Conservation (phyloP, 148 eudicot species). For the Vaccinium corymbosum region DNA sequence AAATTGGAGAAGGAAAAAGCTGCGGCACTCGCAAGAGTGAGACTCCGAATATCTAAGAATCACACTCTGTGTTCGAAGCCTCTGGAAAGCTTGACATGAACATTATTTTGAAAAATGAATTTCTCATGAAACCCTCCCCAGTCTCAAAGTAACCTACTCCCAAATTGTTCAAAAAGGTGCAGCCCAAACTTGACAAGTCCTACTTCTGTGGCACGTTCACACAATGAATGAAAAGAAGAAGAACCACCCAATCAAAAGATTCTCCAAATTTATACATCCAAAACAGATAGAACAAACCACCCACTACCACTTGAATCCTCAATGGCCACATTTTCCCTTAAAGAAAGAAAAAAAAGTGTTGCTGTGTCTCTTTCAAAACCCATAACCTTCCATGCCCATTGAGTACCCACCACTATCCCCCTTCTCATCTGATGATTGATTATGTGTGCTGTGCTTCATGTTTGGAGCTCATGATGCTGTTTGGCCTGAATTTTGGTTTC, state of each 20-base stretch:
- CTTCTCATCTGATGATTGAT: background rate
- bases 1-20: no score
- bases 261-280: constrained; percentile 17
- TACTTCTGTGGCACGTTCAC: background rate
- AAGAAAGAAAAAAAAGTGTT: background rate
- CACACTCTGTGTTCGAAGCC: background rate
- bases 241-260: background rate
- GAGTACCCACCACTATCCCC: constrained; percentile 12
- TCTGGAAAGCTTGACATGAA: background rate
- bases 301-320: constrained; percentile 3
- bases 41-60: background rate
- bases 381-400: constrained; percentile 13
- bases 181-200: constrained; percentile 8
- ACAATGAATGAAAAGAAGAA: background rate
- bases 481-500: background rate
- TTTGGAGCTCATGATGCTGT: constrained; percentile 12
- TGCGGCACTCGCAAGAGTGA: no score
- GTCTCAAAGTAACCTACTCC: constrained; percentile 1
- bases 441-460: background rate
- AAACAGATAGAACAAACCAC: constrained; percentile 1
- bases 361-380: constrained; percentile 4
- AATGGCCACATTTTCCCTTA: background rate
- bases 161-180: background rate
- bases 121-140: background rate
- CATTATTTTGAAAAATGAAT: background rate